phyloP scores from a whole-genome alignment of 441 rosid species.

The Adansonia rubrostipa region DNA sequence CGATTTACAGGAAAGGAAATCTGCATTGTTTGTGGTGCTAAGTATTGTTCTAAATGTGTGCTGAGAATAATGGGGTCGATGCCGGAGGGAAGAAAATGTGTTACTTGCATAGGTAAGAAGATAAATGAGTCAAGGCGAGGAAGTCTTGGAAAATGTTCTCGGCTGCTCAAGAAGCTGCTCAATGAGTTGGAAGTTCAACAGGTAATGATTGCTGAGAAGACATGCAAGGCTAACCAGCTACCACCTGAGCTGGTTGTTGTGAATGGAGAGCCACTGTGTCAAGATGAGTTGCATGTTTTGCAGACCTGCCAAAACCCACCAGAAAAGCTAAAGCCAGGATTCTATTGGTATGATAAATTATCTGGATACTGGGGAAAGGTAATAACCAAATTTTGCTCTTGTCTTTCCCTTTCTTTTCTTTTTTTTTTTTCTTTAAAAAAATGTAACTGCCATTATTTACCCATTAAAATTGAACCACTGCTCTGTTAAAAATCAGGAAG shows the following conservation, averaged over 20 bases:
- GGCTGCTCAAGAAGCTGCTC: conserved; percentile 51
- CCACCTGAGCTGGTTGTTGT: conserved; percentile 56
- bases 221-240: conserved; percentile 47
- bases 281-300: conserved; percentile 44
- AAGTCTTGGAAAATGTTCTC: conserved; percentile 52
- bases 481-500: conserved; percentile 45
- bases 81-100: conserved; percentile 82
- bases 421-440: not conserved
- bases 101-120: conserved; percentile 51
- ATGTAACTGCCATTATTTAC: not conserved
- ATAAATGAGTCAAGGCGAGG: conserved; percentile 52
- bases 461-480: conserved; percentile 21
- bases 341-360: conserved; percentile 66
- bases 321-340: conserved; percentile 56
- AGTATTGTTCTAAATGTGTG: conserved; percentile 58
- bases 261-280: conserved; percentile 44
- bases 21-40: conserved; percentile 71
- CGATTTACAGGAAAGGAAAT: conserved; percentile 58
- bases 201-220: conserved; percentile 35
- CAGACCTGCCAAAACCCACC: conserved; percentile 64
- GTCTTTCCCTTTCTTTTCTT: too few relatives aligned
- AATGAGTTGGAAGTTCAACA: conserved; percentile 45
- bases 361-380: conserved; percentile 81
- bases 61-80: conserved; percentile 71
- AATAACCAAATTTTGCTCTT: conserved; percentile 17